These are phyloP conservation scores for Irpex sp. DNA, from an alignment of 1,284 basidiomycete genomes.

Conservation along the genomic window DNA sequence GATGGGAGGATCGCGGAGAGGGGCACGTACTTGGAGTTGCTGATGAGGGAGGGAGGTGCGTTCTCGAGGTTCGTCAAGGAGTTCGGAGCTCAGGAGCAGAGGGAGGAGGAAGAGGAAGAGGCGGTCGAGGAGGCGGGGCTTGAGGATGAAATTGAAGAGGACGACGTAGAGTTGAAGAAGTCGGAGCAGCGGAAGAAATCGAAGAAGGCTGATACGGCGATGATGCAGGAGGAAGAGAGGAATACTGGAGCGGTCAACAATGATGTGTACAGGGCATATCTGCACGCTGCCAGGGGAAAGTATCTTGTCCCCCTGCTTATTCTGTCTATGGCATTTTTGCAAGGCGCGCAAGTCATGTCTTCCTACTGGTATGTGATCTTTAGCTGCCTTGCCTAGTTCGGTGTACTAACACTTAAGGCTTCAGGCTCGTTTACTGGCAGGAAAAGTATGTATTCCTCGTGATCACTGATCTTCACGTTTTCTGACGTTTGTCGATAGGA, in stretches of 20 bases:
- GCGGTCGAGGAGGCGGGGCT: constrained; percentile 33
- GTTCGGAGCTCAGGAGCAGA: constrained; percentile 52
- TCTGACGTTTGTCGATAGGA: constrained; percentile 21
- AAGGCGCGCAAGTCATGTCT: constrained; percentile 59
- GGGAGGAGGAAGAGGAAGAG: constrained; percentile 31
- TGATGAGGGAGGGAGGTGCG: constrained; percentile 52
- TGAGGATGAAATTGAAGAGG: constrained; percentile 28
- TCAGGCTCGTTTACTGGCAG: constrained; percentile 72
- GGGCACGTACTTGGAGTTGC: constrained; percentile 72
- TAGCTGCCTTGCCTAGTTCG: neutral
- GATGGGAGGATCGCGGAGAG: constrained; percentile 76
- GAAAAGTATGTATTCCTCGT: constrained; percentile 36
- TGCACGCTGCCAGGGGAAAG: constrained; percentile 50
- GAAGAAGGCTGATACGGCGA: constrained; percentile 31
- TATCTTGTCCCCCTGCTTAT: constrained; percentile 53
- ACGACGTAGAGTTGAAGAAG: constrained; percentile 31
- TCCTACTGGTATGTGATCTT: constrained; percentile 55
- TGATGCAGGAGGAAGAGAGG: constrained; percentile 68
- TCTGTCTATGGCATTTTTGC: constrained; percentile 48
- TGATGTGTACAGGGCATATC: constrained; percentile 50
- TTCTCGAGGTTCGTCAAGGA: constrained; percentile 73
- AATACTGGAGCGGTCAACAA: constrained; percentile 55
- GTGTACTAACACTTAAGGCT: constrained; percentile 3
- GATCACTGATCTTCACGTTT: constrained; percentile 2
- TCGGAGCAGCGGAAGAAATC: constrained; percentile 33